These are phyloP conservation scores for Rhodotorula sp. DNA, from an alignment of 1,284 basidiomycete species.

Conservation along the genomic window DNA sequence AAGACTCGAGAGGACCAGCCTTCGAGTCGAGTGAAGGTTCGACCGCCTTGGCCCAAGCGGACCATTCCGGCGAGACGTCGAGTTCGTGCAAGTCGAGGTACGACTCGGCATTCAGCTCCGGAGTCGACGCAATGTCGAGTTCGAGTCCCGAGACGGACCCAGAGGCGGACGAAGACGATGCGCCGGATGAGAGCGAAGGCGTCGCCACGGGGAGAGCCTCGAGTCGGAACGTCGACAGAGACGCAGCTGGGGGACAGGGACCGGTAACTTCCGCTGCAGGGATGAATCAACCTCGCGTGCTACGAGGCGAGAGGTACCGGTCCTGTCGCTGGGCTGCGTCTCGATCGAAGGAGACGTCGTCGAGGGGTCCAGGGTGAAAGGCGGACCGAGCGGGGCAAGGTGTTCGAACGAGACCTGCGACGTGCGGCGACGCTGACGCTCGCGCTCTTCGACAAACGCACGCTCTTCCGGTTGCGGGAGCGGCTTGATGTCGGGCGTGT, in stretches of 20 bases:
- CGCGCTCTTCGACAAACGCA: constrained; percentile 19
- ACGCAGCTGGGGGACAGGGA: background rate
- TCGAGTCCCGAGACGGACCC: constrained; percentile 2
- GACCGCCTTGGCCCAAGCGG: constrained; percentile 24
- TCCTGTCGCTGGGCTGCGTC: background rate
- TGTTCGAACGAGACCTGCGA: background rate
- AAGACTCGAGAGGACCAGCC: background rate
- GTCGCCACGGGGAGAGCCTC: background rate
- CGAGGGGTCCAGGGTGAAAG: background rate
- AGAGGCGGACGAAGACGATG: background rate
- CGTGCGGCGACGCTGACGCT: constrained; percentile 1
- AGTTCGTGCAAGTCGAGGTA: constrained; percentile 22
- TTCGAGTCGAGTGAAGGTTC: background rate
- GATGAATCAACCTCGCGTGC: constrained; percentile 34
- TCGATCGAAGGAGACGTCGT: background rate
- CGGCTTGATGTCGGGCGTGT: constrained; percentile 25
- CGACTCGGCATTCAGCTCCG: constrained; percentile 13
- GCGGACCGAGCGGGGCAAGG: background rate
- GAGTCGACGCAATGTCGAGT: constrained; percentile 16
- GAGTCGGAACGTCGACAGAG: constrained; percentile 2
- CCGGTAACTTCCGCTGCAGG: constrained; percentile 34
- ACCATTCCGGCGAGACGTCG: constrained; percentile 19
- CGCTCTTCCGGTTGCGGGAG: constrained; percentile 32
- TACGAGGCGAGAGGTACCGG: constrained; percentile 36
- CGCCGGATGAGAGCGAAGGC: constrained; percentile 3